Conservation (phyloP, 202 grass and related monocot species). For the Tripidium arundinaceum region DNA sequence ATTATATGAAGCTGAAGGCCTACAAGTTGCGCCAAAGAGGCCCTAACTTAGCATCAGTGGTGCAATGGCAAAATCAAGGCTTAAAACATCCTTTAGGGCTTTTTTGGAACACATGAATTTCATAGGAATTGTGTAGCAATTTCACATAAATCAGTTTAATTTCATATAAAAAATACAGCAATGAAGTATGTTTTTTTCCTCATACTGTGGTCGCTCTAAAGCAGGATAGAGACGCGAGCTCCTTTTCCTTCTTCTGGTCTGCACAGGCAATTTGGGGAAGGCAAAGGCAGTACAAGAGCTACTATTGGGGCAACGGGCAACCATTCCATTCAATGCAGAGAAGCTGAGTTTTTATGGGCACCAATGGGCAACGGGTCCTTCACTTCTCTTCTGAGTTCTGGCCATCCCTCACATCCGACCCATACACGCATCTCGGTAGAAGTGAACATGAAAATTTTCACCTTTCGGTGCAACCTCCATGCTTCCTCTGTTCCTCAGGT, state of each 20-base stretch:
- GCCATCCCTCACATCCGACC: neutral
- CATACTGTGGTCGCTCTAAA: neutral
- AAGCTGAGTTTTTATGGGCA: constrained; percentile 12
- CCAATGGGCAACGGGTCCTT: neutral
- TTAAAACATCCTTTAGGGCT: too few species aligned
- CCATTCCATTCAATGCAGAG: constrained; percentile 21
- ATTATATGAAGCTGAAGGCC: too few species aligned
- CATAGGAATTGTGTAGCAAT: too few species aligned
- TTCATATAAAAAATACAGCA: too few species aligned
- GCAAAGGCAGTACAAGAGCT: neutral
- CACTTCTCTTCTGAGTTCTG: neutral
- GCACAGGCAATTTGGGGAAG: constrained; percentile 15
- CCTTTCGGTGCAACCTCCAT: neutral
- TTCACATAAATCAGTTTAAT: too few species aligned
- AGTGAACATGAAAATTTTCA: neutral
- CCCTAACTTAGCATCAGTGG: too few species aligned
- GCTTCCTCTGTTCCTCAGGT: neutral
- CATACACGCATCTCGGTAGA: neutral
- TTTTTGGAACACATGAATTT: too few species aligned
- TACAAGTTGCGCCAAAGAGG: too few species aligned
- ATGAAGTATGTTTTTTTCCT: too few species aligned
- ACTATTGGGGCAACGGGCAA: constrained; percentile 1
- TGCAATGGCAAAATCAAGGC: too few species aligned
- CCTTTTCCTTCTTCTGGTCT: neutral
- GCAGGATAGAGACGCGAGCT: neutral